Conservation (phyloP, 2,329 filamentous ascomycete species). For the Grosmannia clavigera region DNA sequence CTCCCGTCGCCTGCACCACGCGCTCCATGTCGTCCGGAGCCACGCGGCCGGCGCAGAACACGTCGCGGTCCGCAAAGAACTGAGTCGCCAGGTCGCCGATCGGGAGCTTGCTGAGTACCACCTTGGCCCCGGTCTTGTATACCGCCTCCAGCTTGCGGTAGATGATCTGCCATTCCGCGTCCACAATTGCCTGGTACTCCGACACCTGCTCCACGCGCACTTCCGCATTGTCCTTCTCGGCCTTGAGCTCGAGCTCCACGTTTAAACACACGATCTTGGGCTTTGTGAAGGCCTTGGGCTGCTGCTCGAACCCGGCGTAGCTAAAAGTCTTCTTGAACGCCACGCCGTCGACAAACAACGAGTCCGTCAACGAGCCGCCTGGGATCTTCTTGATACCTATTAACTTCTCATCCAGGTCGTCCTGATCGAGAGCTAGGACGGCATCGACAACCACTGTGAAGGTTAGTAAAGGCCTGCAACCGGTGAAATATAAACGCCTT, state of each 20-base stretch:
- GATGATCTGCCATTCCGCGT: constrained; percentile 99
- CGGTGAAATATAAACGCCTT: constrained; percentile 18
- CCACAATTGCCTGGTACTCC: constrained; percentile 98
- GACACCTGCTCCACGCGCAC: constrained; percentile 96
- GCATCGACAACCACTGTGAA: constrained; percentile 81
- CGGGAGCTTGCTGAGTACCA: constrained; percentile 91
- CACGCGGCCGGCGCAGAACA: constrained; percentile 96
- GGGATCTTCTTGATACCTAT: constrained; percentile 98
- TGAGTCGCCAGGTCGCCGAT: constrained; percentile 97
- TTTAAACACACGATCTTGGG: constrained; percentile 97
- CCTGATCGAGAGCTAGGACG: constrained; percentile 87
- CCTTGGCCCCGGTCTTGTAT: constrained; percentile 88
- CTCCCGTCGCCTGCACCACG: constrained; percentile 87
- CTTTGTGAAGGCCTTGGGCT: constrained; percentile 88
- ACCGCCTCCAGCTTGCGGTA: constrained; percentile 97
- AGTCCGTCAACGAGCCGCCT: constrained; percentile 90
- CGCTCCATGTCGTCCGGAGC: constrained; percentile 87
- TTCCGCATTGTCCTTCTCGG: constrained; percentile 98
- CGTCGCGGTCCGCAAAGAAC: constrained; percentile 93
- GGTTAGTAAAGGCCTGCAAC: constrained; percentile 20
- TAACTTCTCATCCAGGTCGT: constrained; percentile 93
- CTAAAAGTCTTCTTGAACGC: constrained; percentile 99
- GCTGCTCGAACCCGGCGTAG: constrained; percentile 97
- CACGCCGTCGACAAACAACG: constrained; percentile 92
- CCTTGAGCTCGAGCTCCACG: constrained; percentile 96